Evolutionary conservation across 169 alveolate genomes (phyloP).

Genomic region (Cryptosporidium sp.): DNA sequence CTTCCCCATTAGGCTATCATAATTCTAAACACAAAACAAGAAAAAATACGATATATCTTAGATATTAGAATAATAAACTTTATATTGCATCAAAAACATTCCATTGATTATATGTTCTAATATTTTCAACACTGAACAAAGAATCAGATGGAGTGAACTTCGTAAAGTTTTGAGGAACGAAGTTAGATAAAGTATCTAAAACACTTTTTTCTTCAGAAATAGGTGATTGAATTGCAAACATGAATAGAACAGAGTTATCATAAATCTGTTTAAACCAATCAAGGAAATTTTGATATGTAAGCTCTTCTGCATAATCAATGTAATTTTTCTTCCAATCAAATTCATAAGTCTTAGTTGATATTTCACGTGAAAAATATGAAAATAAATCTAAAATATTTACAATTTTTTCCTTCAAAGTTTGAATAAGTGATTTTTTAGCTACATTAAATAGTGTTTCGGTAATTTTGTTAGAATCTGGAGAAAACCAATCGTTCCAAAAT

Average conservation of each 20-base stretch:
- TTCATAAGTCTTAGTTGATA: neutral
- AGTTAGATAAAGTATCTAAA: neutral
- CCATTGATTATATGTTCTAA: conserved; percentile 35
- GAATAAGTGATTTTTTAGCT: conserved; percentile 1
- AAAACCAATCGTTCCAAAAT: conserved; percentile 39
- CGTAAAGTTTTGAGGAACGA: conserved; percentile 13
- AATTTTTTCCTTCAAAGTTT: neutral
- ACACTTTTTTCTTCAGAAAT: neutral
- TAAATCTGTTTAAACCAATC: conserved; percentile 25
- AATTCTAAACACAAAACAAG: no score
- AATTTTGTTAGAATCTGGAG: neutral
- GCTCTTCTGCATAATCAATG: neutral
- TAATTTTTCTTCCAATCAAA: neutral
- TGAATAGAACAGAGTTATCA: neutral
- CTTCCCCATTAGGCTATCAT: no score
- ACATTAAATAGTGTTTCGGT: neutral
- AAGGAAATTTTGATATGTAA: conserved; percentile 14
- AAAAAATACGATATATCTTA: neutral
- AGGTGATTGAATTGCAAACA: conserved; percentile 35
- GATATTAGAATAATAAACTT: neutral
- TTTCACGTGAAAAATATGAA: neutral
- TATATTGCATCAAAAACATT: neutral
- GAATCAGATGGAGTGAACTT: neutral
- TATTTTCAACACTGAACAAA: neutral
- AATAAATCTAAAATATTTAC: neutral